phyloP scores from a whole-genome alignment of 495 filamentous ascomycete species.

The Cercophora sp. region DNA sequence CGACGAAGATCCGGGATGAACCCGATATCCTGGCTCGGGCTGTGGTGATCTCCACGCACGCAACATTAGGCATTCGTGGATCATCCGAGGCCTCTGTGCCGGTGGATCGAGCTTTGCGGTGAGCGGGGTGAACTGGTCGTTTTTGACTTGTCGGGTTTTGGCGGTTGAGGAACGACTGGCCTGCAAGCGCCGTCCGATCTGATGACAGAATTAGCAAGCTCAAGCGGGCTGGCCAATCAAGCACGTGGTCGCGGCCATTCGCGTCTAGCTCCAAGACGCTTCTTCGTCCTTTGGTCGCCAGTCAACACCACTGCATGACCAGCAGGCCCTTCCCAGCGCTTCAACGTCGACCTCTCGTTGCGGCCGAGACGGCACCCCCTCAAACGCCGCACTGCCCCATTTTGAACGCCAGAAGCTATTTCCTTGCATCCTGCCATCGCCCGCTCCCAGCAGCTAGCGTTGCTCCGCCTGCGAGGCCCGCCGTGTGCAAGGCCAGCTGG shows the following conservation, averaged over 20 bases:
- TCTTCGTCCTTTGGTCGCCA: constrained; percentile 11
- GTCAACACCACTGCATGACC: constrained; percentile 4
- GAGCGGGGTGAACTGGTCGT: no score
- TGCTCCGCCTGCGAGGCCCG: no score
- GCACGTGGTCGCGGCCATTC: background rate
- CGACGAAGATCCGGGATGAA: no score
- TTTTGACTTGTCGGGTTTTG: background rate
- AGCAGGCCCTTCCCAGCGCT: constrained; percentile 15
- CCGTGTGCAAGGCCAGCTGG: no score
- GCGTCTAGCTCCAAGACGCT: constrained; percentile 17
- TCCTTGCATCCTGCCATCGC: background rate
- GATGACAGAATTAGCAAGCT: constrained; percentile 20
- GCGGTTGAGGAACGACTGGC: background rate
- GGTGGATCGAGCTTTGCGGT: no score
- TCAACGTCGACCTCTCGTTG: constrained; percentile 23
- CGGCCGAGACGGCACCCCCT: constrained; percentile 10
- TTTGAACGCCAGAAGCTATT: constrained; percentile 6
- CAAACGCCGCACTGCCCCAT: constrained; percentile 29
- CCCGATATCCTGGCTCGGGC: no score
- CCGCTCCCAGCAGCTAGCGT: no score
- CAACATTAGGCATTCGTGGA: no score
- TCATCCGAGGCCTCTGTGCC: no score
- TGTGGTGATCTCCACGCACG: no score
- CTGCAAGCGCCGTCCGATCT: no score
- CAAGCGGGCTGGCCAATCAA: constrained; percentile 22